Evolutionary conservation across 352 stramenopile genomes (phyloP).

Genomic region (Bremia lactucae): DNA sequence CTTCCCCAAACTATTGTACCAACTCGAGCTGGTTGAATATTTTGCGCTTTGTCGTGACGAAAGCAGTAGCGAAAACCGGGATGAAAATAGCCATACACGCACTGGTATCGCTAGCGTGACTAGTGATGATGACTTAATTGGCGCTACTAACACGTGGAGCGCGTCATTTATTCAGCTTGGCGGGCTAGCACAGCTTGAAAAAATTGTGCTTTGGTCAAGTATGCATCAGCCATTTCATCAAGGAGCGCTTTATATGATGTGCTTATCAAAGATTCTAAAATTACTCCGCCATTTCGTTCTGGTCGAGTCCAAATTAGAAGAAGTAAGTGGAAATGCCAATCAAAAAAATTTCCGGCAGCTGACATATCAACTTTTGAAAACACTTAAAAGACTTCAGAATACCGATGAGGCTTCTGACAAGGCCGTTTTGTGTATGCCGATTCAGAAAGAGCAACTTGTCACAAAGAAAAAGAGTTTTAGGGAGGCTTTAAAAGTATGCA

Average conservation of each 20-base stretch:
- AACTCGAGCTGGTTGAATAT: conserved; percentile 52
- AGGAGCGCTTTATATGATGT: conserved; percentile 48
- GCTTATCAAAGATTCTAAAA: conserved; percentile 57
- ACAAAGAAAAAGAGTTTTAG: conserved; percentile 3
- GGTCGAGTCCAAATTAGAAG: conserved; percentile 28
- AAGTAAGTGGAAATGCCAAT: conserved; percentile 17
- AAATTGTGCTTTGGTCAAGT: conserved; percentile 37
- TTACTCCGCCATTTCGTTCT: conserved; percentile 60
- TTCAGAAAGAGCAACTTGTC: not conserved
- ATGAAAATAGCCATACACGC: conserved; percentile 3
- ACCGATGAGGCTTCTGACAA: conserved; percentile 11
- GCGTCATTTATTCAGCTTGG: conserved; percentile 59
- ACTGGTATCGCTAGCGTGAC: not conserved
- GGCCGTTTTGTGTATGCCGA: not conserved
- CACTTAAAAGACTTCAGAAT: conserved; percentile 24
- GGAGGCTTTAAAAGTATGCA: conserved; percentile 23
- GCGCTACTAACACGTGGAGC: conserved; percentile 40
- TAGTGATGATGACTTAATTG: conserved; percentile 22
- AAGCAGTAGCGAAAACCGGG: conserved; percentile 10
- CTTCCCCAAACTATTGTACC: conserved; percentile 53
- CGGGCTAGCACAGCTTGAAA: conserved; percentile 38
- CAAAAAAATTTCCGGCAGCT: conserved; percentile 20
- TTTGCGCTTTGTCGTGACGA: conserved; percentile 39
- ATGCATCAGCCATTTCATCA: conserved; percentile 25
- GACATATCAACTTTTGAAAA: conserved; percentile 34